These are phyloP conservation scores for Astrothelium macrocarpum DNA, from an alignment of 495 filamentous ascomycete genomes.

Conservation along the genomic window DNA sequence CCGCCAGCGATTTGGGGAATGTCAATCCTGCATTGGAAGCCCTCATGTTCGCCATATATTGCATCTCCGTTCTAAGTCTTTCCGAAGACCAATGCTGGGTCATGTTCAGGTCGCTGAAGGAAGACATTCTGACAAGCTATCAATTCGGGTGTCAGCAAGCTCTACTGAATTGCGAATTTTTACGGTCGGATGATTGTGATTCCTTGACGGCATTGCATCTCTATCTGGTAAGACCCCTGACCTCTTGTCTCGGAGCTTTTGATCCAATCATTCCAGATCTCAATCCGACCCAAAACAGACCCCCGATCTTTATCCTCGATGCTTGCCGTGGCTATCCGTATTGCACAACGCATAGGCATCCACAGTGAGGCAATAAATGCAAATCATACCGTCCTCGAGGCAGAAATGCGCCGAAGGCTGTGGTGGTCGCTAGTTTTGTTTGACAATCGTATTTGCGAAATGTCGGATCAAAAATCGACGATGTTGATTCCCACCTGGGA, in stretches of 20 bases:
- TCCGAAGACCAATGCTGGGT: slow-evolving; percentile 33
- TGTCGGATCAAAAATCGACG: slow-evolving; percentile 31
- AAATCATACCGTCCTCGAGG: slow-evolving; percentile 37
- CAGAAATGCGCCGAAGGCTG: slow-evolving; percentile 48
- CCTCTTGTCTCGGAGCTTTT: slow-evolving; percentile 8
- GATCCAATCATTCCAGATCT: slow-evolving; percentile 37
- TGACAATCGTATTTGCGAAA: slow-evolving; percentile 43
- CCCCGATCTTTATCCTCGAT: slow-evolving; percentile 47
- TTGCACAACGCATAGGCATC: slow-evolving; percentile 46
- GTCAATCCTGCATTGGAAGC: slow-evolving; percentile 31
- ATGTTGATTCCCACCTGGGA: slow-evolving; percentile 46
- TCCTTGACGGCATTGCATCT: slow-evolving; percentile 52
- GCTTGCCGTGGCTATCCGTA: slow-evolving; percentile 44
- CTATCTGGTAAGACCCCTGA: slow-evolving; percentile 42
- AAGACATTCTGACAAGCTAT: slow-evolving; percentile 39
- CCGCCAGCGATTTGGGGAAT: slow-evolving; percentile 24
- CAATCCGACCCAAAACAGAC: slow-evolving; percentile 35
- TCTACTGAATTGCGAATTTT: slow-evolving; percentile 37
- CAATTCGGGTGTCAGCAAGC: slow-evolving; percentile 49
- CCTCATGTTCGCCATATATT: slow-evolving; percentile 53
- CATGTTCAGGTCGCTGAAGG: slow-evolving; percentile 36
- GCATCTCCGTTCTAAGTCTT: slow-evolving; percentile 40
- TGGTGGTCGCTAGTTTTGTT: slow-evolving; percentile 50
- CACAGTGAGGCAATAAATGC: slow-evolving; percentile 36
- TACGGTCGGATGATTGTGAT: slow-evolving; percentile 42